Evolutionary conservation across 257 asterid genomes (phyloP).

Genomic region (Solanum acaule): DNA sequence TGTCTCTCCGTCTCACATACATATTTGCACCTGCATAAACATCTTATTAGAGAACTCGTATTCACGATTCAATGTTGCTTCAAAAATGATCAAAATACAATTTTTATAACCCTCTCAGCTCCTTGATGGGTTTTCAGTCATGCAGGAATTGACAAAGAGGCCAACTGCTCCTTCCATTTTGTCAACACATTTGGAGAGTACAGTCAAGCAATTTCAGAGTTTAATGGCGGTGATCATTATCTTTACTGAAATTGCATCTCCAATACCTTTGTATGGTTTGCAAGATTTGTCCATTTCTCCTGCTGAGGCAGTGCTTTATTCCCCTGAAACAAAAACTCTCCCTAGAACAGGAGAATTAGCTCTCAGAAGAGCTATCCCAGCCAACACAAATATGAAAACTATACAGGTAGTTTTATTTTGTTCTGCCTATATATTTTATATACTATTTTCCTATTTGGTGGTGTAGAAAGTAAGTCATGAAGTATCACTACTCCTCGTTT

Average conservation of each 20-base stretch:
- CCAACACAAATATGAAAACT: conserved; percentile 87
- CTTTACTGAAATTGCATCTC: conserved; percentile 57
- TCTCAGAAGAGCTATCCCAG: conserved; percentile 94
- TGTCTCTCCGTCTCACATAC: not conserved
- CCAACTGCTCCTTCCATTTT: conserved; percentile 10
- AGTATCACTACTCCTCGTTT: not conserved
- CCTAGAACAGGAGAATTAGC: conserved; percentile 98
- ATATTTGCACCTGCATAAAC: not conserved
- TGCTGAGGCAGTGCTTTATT: conserved; percentile 89
- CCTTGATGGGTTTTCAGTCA: conserved; percentile 11
- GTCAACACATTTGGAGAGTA: conserved; percentile 20
- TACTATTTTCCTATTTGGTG: not conserved
- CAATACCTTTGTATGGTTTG: conserved; percentile 39
- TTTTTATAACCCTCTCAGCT: not conserved
- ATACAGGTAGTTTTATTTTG: conserved; percentile 48
- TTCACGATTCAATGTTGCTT: not conserved
- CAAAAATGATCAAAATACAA: not conserved
- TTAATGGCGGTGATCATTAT: conserved; percentile 39
- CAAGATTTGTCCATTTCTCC: conserved; percentile 39
- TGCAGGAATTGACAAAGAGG: conserved; percentile 46
- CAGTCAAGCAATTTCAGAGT: conserved; percentile 38
- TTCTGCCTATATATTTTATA: not conserved
- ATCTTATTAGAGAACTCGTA: not conserved
- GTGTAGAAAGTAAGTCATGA: not conserved
- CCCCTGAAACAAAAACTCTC: conserved; percentile 80